Conservation (phyloP, 495 filamentous ascomycete species). For the Lasiosphaeriaceae sp. region DNA sequence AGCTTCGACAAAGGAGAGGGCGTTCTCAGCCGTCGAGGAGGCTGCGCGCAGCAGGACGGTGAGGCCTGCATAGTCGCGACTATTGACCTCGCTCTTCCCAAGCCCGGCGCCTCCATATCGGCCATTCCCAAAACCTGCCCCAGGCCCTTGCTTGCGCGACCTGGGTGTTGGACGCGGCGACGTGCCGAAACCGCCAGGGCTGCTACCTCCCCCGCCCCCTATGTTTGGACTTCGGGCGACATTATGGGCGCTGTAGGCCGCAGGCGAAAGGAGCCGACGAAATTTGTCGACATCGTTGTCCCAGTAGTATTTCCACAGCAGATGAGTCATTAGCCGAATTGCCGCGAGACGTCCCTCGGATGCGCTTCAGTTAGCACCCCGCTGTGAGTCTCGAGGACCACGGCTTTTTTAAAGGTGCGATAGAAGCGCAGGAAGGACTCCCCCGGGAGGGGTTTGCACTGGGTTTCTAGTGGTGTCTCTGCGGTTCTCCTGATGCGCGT, state of each 20-base stretch:
- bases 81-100: conserved; percentile 72
- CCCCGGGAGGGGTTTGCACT: not conserved
- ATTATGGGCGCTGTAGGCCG: conserved; percentile 49
- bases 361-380: conserved; percentile 69
- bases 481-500: not conserved
- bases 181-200: conserved; percentile 30
- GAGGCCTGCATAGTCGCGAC: conserved; percentile 69
- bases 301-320: conserved; percentile 92
- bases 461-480: not conserved
- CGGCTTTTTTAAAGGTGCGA: conserved; percentile 79
- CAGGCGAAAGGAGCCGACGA: conserved; percentile 71
- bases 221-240: conserved; percentile 37
- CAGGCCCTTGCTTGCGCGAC: conserved; percentile 42
- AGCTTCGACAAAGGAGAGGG: conserved; percentile 67
- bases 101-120: conserved; percentile 37
- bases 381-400: conserved; percentile 76
- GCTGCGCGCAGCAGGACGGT: conserved; percentile 85
- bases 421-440: conserved; percentile 34
- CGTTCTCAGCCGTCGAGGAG: conserved; percentile 64
- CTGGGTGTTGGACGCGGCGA: conserved; percentile 44
- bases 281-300: conserved; percentile 95
- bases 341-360: conserved; percentile 33
- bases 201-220: conserved; percentile 19
- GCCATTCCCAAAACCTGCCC: conserved; percentile 19
- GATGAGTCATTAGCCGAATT: conserved; percentile 78